Percentiles rank a stretch among this genome's conserved stretches.
Conservation (phyloP, 176 grass and related monocot genomes). For the sorghum (Sorghum bicolor) region DNA sequence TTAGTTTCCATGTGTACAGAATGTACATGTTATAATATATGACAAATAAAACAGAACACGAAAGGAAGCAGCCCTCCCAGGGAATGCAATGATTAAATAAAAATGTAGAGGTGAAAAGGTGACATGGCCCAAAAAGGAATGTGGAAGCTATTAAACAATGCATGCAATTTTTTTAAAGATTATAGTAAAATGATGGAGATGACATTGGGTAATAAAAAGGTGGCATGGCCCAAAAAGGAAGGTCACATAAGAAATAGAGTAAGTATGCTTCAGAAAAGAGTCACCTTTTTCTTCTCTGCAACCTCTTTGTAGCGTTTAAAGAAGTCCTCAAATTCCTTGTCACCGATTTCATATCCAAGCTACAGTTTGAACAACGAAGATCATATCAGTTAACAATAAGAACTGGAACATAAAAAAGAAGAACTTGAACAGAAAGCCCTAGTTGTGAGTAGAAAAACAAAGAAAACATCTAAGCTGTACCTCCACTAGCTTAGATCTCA, state of each 20-base stretch:
- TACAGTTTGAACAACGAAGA: constrained; percentile 31
- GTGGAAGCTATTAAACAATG: background rate
- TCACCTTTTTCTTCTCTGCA: constrained; percentile 98
- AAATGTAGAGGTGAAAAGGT: background rate
- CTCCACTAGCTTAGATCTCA: constrained; percentile 84
- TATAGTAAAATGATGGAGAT: background rate
- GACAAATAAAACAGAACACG: background rate
- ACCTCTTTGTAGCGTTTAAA: constrained; percentile 99
- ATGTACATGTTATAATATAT: background rate
- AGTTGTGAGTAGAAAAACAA: constrained; percentile 8
- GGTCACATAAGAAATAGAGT: background rate
- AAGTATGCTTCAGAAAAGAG: background rate
- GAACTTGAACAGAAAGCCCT: background rate
- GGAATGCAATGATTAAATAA: background rate
- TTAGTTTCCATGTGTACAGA: constrained; percentile 1
- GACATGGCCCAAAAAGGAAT: background rate
- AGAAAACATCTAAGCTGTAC: constrained; percentile 41
- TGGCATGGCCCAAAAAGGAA: background rate
- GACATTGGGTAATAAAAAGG: background rate
- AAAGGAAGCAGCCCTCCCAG: background rate
- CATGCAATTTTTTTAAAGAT: background rate
- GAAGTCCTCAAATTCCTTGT: constrained; percentile 89
- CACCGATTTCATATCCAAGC: constrained; percentile 88
- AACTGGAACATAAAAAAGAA: background rate
- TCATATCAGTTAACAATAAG: constrained; percentile 9